Percentiles rank a stretch among this genome's conserved stretches.
phyloP scores from a whole-genome alignment of 2,329 filamentous ascomycete species.

The Xylariaceae sp. region DNA sequence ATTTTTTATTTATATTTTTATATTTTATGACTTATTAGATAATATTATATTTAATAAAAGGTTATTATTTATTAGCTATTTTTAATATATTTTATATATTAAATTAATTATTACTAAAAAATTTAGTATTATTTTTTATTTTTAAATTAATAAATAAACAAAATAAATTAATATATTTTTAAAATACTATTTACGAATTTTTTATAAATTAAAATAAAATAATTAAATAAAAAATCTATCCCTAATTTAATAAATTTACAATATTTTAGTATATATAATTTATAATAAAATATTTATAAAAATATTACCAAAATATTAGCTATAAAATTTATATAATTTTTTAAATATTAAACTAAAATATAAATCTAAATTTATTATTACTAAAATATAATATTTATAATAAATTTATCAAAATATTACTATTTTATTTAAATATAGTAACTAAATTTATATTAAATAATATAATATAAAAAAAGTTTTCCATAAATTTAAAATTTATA shows the following conservation, averaged over 20 bases:
- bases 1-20: background rate
- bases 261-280: background rate
- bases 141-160: constrained; percentile 1
- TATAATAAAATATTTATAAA: background rate
- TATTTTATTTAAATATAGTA: background rate
- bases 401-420: background rate
- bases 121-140: background rate
- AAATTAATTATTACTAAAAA: background rate
- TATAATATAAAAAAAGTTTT: background rate
- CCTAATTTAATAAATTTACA: background rate
- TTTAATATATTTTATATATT: background rate
- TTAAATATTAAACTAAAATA: background rate
- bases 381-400: background rate
- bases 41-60: background rate
- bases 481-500: background rate
- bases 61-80: background rate
- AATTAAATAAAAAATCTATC: background rate
- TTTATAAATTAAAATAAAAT: background rate
- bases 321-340: background rate
- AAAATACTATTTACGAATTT: background rate
- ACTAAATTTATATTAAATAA: background rate
- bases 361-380: background rate
- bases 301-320: background rate
- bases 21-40: background rate
- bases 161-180: background rate